Base-by-base conservation (phyloP, 1,139 yeast species). In the Sugiyamaella sp. region DNA sequence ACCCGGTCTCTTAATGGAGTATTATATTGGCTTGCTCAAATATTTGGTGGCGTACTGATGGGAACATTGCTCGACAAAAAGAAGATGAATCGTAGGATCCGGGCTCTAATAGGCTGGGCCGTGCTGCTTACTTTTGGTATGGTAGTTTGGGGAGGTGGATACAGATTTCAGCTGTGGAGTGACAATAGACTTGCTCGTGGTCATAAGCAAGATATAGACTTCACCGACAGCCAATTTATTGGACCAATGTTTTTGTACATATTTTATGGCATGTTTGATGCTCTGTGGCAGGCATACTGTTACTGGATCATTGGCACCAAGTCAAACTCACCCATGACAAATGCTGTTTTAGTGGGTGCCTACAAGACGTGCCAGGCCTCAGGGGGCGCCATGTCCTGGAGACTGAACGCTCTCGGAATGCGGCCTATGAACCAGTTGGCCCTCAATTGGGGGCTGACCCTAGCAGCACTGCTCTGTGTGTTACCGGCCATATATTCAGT, bases 81-180 rank as follows among this genome's bases (percentile, higher is more conserved):
- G 51, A 59, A 60, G 20, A 71, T 75, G 60, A 67, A 66, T 42
- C 74, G 85, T 66, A 69, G 73, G 14, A 65, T 65, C 16, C 71
- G 85, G 61, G 81, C 81, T 43, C 69, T 68, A 47, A 68, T 76
- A 51, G 84, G 81, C n/a, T 80, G 77, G 76, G 70, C 52, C n/a
- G 53, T 80, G 27, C 62, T 80, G 27, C 71, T 77, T 55, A 60
- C 74, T 21, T 35, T 67, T 12, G 74, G 79, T 6, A 64, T 77
- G 68, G 80, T 71, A 32, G 74, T 80, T 57, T 80, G 84, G 83
- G 84, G 84, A 55, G 81, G 83, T 59, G 84, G 84, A 51, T 72
- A 74, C 57, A 71, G 74, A 60, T 80, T 79, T 69, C 81, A 77
- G 47, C 57, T 69, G 9, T 57, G 60, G 60, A 57, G 50, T 46